Percentiles rank a stretch among this genome's conserved stretches.
Conservation (phyloP, 2,329 filamentous ascomycete genomes). For the Thielaviopsis ethacetica region DNA sequence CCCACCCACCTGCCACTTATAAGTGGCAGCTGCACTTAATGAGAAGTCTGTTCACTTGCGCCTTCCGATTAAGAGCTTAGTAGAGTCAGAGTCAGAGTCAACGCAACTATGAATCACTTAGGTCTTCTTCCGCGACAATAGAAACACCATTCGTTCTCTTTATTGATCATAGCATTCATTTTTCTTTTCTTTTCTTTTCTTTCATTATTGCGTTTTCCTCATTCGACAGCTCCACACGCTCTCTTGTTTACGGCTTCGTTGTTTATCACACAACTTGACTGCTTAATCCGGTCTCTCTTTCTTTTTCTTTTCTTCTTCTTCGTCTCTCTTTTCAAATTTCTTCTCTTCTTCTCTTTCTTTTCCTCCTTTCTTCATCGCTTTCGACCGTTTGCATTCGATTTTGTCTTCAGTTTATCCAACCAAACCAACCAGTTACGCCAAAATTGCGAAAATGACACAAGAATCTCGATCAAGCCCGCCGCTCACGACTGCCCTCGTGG, state of each 20-base stretch:
- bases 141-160: not conserved
- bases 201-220: not conserved
- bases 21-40: not conserved
- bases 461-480: not conserved
- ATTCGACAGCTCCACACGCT: not conserved
- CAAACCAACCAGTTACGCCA: not conserved
- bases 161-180: not conserved
- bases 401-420: not conserved
- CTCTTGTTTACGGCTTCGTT: not conserved
- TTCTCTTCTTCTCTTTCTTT: not conserved
- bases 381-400: not conserved
- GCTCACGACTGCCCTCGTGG: not conserved
- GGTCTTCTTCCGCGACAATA: not conserved
- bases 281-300: not conserved
- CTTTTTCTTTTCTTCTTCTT: not conserved
- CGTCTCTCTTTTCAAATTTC: not conserved
- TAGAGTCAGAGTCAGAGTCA: not conserved
- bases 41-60: not conserved
- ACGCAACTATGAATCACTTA: not conserved
- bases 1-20: not conserved
- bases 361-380: not conserved
- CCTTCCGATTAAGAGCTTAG: not conserved
- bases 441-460: not conserved
- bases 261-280: not conserved
- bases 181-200: not conserved